Evolutionary conservation across 2,329 filamentous ascomycete genomes (phyloP).

Genomic region (Cryphonectria naterciae): DNA sequence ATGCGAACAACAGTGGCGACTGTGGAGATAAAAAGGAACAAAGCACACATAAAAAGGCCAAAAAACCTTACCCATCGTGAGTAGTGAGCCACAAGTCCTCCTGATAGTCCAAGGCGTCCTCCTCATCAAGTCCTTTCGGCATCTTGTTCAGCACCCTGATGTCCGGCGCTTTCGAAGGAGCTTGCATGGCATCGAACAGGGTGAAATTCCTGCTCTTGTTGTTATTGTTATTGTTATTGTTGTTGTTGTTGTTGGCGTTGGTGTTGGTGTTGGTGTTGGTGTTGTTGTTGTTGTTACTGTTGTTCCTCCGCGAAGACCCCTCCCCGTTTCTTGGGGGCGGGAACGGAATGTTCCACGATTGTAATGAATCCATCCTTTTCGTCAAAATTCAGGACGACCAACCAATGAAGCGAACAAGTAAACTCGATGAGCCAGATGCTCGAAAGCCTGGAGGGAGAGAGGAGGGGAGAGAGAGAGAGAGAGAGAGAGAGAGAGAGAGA

Average conservation of each 20-base stretch:
- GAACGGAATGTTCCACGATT: not conserved
- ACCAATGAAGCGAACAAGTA: not conserved
- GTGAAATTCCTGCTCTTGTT: constrained; percentile 30
- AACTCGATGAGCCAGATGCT: not conserved
- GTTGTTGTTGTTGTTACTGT: not conserved
- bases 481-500: not conserved
- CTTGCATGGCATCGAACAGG: constrained; percentile 47
- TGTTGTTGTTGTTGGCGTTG: not conserved
- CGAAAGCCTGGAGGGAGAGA: not conserved
- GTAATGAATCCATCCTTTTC: not conserved
- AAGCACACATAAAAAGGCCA: constrained; percentile 20
- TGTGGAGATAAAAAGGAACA: too few relatives aligned
- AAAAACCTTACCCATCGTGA: constrained; percentile 47
- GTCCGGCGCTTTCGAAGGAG: constrained; percentile 43
- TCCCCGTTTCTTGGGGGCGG: constrained; percentile 16
- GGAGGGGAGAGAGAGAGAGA: not conserved
- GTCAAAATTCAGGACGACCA: not conserved
- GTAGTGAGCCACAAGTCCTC: constrained; percentile 55
- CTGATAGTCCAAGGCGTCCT: constrained; percentile 43
- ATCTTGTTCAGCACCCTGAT: constrained; percentile 45
- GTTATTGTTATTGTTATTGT: too few relatives aligned
- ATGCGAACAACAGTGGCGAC: constrained; percentile 11
- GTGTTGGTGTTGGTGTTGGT: not conserved
- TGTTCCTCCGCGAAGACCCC: constrained; percentile 14
- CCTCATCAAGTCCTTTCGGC: constrained; percentile 37